phyloP scores from a whole-genome alignment of 2,329 filamentous ascomycete genomes.

The Fusarium succisae region DNA sequence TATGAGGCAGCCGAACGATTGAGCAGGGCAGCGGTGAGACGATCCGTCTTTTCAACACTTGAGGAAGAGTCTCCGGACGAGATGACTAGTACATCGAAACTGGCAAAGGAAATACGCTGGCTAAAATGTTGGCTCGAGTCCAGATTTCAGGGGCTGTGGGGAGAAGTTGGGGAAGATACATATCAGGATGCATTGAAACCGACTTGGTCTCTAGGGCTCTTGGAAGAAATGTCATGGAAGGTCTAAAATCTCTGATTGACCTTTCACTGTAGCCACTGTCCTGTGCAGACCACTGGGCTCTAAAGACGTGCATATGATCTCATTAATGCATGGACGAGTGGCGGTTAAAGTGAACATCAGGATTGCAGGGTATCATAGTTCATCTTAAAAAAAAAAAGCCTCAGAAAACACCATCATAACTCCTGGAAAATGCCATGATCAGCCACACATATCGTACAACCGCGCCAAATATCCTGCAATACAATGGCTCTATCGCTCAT shows the following conservation, averaged over 20 bases:
- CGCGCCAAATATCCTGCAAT: not conserved
- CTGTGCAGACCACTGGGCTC: not conserved
- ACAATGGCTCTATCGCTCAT: not conserved
- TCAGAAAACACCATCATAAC: not conserved
- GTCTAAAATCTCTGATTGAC: not conserved
- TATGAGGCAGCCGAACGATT: conserved; percentile 18
- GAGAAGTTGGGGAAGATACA: not conserved
- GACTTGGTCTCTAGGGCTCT: conserved; percentile 38
- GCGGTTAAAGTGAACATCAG: not conserved
- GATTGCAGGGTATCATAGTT: conserved; percentile 25
- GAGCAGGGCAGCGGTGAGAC: not conserved
- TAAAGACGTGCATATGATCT: not conserved
- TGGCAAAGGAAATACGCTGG: conserved; percentile 39
- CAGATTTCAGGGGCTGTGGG: conserved; percentile 22
- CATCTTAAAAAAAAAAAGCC: not conserved
- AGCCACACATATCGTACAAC: not conserved
- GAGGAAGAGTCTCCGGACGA: conserved; percentile 21
- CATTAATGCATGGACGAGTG: not conserved
- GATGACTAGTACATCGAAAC: conserved; percentile 28
- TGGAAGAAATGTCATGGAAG: conserved; percentile 39
- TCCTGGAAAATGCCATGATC: not conserved
- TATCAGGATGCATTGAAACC: not conserved
- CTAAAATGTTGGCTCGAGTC: conserved; percentile 47
- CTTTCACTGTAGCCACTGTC: not conserved
- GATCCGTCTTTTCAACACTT: conserved; percentile 11